These are phyloP conservation scores for Rubroboletus satanas DNA, from an alignment of 768 basidiomycete genomes.

Conservation along the genomic window DNA sequence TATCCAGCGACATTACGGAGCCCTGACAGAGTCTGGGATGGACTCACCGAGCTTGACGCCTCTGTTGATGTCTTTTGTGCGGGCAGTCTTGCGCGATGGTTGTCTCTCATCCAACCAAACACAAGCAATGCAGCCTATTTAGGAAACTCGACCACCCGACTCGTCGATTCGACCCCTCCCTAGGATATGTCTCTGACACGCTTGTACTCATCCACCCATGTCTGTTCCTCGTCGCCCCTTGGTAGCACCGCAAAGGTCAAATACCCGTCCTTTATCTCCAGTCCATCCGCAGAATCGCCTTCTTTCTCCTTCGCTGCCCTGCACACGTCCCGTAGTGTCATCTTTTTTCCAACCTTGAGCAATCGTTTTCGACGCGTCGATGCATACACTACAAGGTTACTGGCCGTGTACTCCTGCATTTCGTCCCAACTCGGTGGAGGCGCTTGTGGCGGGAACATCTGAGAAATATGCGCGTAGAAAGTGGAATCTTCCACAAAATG, in stretches of 20 bases:
- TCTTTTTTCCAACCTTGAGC: conserved; percentile 88
- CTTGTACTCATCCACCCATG: conserved; percentile 91
- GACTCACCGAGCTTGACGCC: conserved; percentile 70
- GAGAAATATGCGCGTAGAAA: conserved; percentile 69
- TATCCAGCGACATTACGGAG: conserved; percentile 9
- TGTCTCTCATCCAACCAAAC: conserved; percentile 24
- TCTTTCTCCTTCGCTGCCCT: conserved; percentile 55
- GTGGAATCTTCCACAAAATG: conserved; percentile 83
- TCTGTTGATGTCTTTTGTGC: conserved; percentile 42
- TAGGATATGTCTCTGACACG: conserved; percentile 36
- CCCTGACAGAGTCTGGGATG: conserved; percentile 30
- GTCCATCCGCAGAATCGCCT: conserved; percentile 64
- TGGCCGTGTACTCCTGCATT: conserved; percentile 59
- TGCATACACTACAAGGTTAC: conserved; percentile 75
- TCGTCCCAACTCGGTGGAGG: conserved; percentile 74
- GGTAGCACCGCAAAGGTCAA: conserved; percentile 76
- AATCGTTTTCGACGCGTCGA: conserved; percentile 72
- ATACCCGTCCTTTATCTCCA: conserved; percentile 81
- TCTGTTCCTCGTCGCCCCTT: conserved; percentile 69
- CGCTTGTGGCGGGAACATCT: conserved; percentile 78
- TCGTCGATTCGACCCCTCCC: not conserved
- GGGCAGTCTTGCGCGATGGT: conserved; percentile 7
- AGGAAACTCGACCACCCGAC: conserved; percentile 9
- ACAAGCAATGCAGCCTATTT: conserved; percentile 24
- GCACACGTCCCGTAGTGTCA: conserved; percentile 79